Base-by-base conservation (phyloP, 495 filamentous ascomycete genomes). In the Penicillium malachiteum region DNA sequence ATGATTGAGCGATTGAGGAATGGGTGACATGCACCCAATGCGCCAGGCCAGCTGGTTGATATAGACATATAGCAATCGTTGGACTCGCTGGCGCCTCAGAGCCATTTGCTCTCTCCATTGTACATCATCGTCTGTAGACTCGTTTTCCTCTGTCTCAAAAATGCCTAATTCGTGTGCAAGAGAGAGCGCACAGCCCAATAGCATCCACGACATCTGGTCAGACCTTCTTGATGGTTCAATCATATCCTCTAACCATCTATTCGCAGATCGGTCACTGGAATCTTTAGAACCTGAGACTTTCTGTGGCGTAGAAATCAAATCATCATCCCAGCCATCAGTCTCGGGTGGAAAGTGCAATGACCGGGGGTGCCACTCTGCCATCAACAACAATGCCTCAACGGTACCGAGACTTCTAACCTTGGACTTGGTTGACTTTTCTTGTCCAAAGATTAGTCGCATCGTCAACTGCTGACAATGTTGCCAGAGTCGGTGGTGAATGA, bases 131-230 rank as follows among this genome's bases (percentile, higher is more conserved):
- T 51, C 57, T 26, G 40, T 17, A 5, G 34, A 54, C 21, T 53
- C 58, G 13, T 37, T 50, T 21, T 70, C 68, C 46, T 77, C 71
- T 0, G 72, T 68, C 46, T 82, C 78, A 47, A 79, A 82, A 7
- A 82, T 69, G 1, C 77, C 77, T 16, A 82, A 59, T 50, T 81
- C 79, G 48, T 82, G 76, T 0, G 76, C 71, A 14, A 82, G 70
- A n/a, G 78, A 78, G 10, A 81, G 57, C 0, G 74, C 79, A 56
- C 72, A 79, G 0, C 79, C 79, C 13, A 82, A 70, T 7, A 78
- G 57, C 76, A 81, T 81, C 79, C 79, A 82, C 0, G 78, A 81
- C 79, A 82, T 81, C n/a, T 78, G 75, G 56, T 82, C 79, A 1
- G 78, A 81, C 55, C 79, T 60, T 46, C 74, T 69, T 9, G 79